Evolutionary conservation across 2,329 filamentous ascomycete genomes (phyloP).

Genomic region (Fusarium sp.): DNA sequence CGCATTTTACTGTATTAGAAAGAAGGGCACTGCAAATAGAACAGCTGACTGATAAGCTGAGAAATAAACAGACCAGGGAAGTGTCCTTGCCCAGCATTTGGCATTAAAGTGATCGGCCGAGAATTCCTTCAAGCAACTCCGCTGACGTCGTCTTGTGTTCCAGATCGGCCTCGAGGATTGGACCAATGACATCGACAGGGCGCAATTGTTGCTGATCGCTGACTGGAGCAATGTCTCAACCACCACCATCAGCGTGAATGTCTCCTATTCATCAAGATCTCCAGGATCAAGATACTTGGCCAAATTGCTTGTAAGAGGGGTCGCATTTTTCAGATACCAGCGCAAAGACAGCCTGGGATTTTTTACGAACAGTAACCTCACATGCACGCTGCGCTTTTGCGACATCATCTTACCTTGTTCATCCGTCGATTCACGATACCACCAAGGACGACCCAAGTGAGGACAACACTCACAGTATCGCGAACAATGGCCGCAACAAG

Average conservation of each 20-base stretch:
- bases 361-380: neutral
- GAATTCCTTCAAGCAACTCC: neutral
- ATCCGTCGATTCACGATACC: conserved; percentile 22
- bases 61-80: neutral
- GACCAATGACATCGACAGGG: conserved; percentile 28
- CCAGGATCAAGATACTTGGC: neutral
- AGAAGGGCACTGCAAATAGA: neutral
- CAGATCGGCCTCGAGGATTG: neutral
- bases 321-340: neutral
- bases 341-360: neutral
- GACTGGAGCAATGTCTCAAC: neutral
- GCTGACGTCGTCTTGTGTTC: conserved; percentile 19
- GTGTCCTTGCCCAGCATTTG: neutral
- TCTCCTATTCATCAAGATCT: conserved; percentile 4
- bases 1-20: neutral
- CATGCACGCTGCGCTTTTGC: conserved; percentile 29
- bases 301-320: neutral
- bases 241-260: conserved; percentile 22
- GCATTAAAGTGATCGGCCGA: neutral
- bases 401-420: conserved; percentile 2
- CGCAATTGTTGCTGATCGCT: conserved; percentile 3
- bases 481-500: conserved; percentile 51
- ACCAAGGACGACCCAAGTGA: neutral
- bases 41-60: neutral
- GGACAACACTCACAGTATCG: conserved; percentile 19